A percentile compares a stretch with the other conserved stretches of the same genome.
Evolutionary conservation across 768 basidiomycete species (phyloP).

Genomic region (Mycena leptocephala): DNA sequence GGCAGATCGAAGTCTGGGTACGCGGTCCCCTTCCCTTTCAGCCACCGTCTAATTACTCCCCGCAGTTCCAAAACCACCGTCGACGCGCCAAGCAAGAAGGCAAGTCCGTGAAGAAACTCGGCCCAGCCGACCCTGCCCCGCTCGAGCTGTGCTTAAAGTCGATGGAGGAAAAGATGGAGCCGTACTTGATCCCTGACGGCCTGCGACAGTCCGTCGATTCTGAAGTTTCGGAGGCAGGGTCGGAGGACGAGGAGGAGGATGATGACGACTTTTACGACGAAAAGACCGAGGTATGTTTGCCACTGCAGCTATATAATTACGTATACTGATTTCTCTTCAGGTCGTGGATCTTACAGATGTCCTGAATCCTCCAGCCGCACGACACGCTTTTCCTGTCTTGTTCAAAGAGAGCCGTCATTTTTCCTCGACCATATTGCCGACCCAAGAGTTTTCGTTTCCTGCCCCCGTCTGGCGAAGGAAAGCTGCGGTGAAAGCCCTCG

Average conservation of each 20-base stretch:
- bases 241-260: constrained; percentile 34
- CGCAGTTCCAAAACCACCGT: constrained; percentile 72
- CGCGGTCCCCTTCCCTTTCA: constrained; percentile 8
- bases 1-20: constrained; percentile 74
- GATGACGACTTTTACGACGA: constrained; percentile 25
- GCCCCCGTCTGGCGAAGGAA: constrained; percentile 52
- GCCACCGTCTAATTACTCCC: background rate
- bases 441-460: constrained; percentile 42
- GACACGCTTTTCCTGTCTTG: constrained; percentile 40
- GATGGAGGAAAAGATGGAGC: constrained; percentile 45
- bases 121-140: constrained; percentile 36
- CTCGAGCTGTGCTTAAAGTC: constrained; percentile 41
- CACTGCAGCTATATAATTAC: background rate
- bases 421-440: constrained; percentile 1
- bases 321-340: constrained; percentile 2
- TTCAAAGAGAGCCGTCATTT: constrained; percentile 18
- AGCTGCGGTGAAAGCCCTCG: constrained; percentile 27
- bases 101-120: constrained; percentile 36
- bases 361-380: constrained; percentile 34
- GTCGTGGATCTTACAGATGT: constrained; percentile 18
- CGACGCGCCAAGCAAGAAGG: constrained; percentile 55
- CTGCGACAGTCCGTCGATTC: constrained; percentile 27
- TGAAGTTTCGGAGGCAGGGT: constrained; percentile 31
- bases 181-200: constrained; percentile 40
- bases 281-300: constrained; percentile 14